phyloP scores from a whole-genome alignment of 1,139 yeast genomes.

The Hansenula anomala region DNA sequence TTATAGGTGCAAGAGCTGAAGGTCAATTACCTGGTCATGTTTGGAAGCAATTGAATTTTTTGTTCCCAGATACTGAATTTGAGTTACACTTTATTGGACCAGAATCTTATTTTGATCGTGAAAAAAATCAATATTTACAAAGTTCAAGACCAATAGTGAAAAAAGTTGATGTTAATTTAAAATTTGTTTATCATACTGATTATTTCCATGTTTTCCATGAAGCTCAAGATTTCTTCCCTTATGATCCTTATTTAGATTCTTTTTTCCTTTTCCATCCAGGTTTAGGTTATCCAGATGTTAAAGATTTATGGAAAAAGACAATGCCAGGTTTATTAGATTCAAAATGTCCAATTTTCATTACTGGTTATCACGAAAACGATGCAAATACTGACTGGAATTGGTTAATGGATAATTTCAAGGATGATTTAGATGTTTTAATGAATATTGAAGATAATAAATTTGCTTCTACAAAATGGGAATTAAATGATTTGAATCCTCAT shows the following conservation, averaged over 20 bases:
- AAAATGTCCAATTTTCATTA: slow-evolving; percentile 85
- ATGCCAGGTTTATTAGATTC: slow-evolving; percentile 85
- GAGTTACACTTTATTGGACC: slow-evolving; percentile 95
- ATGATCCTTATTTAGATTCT: slow-evolving; percentile 91
- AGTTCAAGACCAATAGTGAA: slow-evolving; percentile 61
- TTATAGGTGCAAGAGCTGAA: slow-evolving; percentile 90
- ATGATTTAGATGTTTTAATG: slow-evolving; percentile 79
- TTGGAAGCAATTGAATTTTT: slow-evolving; percentile 88
- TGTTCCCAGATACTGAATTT: slow-evolving; percentile 78
- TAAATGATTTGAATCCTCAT: slow-evolving; percentile 86
- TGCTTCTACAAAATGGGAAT: slow-evolving; percentile 89
- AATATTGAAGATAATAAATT: slow-evolving; percentile 69
- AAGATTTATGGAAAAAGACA: slow-evolving; percentile 88
- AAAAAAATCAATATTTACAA: slow-evolving; percentile 47
- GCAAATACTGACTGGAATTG: slow-evolving; percentile 65
- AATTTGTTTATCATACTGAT: slow-evolving; percentile 79
- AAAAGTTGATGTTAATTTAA: slow-evolving; percentile 70
- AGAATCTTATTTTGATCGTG: slow-evolving; percentile 73
- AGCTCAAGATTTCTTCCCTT: slow-evolving; percentile 93
- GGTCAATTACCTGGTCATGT: slow-evolving; percentile 91
- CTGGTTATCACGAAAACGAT: slow-evolving; percentile 84
- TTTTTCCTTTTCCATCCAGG: slow-evolving; percentile 97
- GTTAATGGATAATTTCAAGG: slow-evolving; percentile 58
- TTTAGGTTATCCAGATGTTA: slow-evolving; percentile 76
- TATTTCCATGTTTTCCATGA: slow-evolving; percentile 89